A percentile compares a stretch with the other conserved stretches of the same genome.
These are phyloP conservation scores for Physcomitrium patens DNA, from an alignment of 225 moss, liverwort and hornwort genomes.

Conservation along the genomic window DNA sequence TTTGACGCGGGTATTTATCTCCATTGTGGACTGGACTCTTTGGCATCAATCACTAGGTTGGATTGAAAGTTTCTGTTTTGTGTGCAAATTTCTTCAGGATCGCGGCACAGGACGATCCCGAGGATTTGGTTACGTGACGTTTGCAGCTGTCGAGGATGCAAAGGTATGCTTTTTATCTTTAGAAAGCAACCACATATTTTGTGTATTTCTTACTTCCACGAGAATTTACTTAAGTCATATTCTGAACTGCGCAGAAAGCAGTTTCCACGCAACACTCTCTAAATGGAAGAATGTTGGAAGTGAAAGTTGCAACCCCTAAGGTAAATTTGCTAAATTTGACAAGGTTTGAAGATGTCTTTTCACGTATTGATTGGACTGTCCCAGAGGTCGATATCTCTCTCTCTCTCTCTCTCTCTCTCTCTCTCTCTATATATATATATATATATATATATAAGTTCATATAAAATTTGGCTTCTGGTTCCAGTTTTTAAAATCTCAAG, in stretches of 20 bases:
- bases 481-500: neutral
- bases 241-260: conserved; percentile 70
- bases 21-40: conserved; percentile 3
- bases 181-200: too few species aligned
- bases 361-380: conserved; percentile 3
- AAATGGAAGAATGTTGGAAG: conserved; percentile 95
- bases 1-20: neutral
- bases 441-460: too few species aligned
- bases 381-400: neutral
- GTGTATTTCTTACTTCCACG: neutral
- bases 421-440: neutral
- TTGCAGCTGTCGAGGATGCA: conserved; percentile 87
- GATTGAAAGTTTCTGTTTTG: conserved; percentile 13
- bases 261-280: conserved; percentile 87
- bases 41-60: conserved; percentile 11
- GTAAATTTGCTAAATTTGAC: conserved; percentile 35
- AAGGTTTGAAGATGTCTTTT: conserved; percentile 8
- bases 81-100: conserved; percentile 58
- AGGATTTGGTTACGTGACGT: conserved; percentile 97
- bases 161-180: conserved; percentile 50
- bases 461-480: neutral
- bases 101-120: conserved; percentile 94
- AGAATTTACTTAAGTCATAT: conserved; percentile 14
- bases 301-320: conserved; percentile 97
- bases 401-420: too few species aligned